phyloP scores from a whole-genome alignment of 129 eudicot genomes.

The Solidago caesia region DNA sequence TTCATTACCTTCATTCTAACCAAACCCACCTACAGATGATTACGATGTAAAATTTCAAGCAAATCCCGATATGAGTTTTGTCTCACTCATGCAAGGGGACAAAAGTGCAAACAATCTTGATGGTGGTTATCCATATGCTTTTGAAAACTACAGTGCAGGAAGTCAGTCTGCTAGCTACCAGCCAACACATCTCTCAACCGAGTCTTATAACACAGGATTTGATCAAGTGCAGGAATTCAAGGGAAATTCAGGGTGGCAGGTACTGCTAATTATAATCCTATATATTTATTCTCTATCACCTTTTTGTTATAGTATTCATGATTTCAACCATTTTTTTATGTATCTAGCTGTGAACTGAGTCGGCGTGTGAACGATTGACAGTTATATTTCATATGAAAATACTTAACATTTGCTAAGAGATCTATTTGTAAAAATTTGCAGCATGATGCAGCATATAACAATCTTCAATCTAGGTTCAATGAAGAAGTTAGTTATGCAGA shows the following conservation, averaged over 20 bases:
- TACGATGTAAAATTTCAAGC: slow-evolving; percentile 52
- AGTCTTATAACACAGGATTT: slow-evolving; percentile 35
- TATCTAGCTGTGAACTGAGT: background rate
- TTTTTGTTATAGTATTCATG: background rate
- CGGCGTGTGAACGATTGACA: slow-evolving; percentile 10
- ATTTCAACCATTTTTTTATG: too few species aligned
- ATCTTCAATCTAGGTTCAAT: slow-evolving; percentile 38
- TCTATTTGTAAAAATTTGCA: slow-evolving; percentile 38
- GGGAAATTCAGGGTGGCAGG: slow-evolving; percentile 69
- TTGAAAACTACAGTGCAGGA: slow-evolving; percentile 23
- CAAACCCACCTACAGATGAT: slow-evolving; percentile 44
- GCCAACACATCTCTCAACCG: slow-evolving; percentile 46
- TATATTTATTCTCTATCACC: background rate
- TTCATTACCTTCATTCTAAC: background rate
- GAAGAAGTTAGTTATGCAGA: slow-evolving; percentile 43
- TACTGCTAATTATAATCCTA: slow-evolving; percentile 20
- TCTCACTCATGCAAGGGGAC: slow-evolving; percentile 48
- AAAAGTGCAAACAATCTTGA: slow-evolving; percentile 33
- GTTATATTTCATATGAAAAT: slow-evolving; percentile 23
- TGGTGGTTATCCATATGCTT: slow-evolving; percentile 41
- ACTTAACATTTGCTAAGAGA: slow-evolving; percentile 32
- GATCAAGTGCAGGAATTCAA: slow-evolving; percentile 46
- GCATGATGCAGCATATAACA: slow-evolving; percentile 38
- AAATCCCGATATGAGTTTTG: slow-evolving; percentile 46
- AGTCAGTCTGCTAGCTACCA: slow-evolving; percentile 38